These are phyloP conservation scores for Apiospora phragmitis DNA, from an alignment of 2,329 filamentous ascomycete species.

Conservation along the genomic window DNA sequence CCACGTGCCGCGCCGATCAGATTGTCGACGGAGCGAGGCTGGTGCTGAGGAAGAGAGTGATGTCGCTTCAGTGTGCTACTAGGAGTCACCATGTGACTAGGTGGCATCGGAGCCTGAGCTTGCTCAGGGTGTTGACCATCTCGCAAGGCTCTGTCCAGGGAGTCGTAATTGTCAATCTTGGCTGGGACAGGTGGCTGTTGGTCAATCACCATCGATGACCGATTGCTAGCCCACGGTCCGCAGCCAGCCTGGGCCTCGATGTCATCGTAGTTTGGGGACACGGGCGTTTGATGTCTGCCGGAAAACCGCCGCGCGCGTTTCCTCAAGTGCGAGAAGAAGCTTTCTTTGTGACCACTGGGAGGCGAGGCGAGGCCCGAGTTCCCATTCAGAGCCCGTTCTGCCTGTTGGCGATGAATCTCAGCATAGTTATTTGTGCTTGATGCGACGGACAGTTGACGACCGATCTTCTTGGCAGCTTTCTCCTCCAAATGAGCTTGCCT, in stretches of 20 bases:
- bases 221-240: conserved; percentile 82
- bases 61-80: conserved; percentile 62
- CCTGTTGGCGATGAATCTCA: conserved; percentile 85
- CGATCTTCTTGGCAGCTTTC: conserved; percentile 84
- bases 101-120: conserved; percentile 49
- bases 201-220: conserved; percentile 81
- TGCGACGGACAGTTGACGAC: conserved; percentile 87
- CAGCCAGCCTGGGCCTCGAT: conserved; percentile 92
- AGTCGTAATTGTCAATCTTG: conserved; percentile 60
- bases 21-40: conserved; percentile 65
- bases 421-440: conserved; percentile 93
- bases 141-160: conserved; percentile 58
- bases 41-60: conserved; percentile 64
- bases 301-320: conserved; percentile 93
- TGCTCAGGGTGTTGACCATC: conserved; percentile 53
- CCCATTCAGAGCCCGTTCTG: conserved; percentile 86
- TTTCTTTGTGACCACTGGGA: conserved; percentile 80
- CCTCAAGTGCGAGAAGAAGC: conserved; percentile 95
- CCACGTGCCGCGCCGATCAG: conserved; percentile 55
- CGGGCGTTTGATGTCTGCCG: conserved; percentile 81
- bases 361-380: conserved; percentile 75
- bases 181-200: conserved; percentile 44
- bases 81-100: conserved; percentile 51
- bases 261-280: conserved; percentile 80
- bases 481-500: conserved; percentile 52